These are phyloP conservation scores for Verticillium alfalfae DNA, from an alignment of 2,329 filamentous ascomycete genomes.

Conservation along the genomic window DNA sequence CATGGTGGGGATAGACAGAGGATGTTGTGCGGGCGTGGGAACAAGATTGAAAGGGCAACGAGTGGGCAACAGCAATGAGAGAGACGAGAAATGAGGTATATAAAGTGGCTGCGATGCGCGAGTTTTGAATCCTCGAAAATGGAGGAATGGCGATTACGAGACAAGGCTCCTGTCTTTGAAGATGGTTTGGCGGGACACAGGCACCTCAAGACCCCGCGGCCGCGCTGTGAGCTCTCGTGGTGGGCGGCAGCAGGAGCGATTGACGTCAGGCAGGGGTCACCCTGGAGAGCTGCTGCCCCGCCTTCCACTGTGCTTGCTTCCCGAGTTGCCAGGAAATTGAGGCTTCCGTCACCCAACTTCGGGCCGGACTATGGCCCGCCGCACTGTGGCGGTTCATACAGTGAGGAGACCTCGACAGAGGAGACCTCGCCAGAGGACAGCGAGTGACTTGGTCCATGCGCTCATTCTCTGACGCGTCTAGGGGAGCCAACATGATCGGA, in stretches of 20 bases:
- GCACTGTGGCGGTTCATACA: background rate
- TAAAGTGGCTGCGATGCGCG: background rate
- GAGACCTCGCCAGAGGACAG: too few relatives aligned
- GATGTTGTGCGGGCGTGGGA: background rate
- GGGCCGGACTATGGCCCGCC: background rate
- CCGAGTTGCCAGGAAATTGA: background rate
- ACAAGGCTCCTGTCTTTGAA: background rate
- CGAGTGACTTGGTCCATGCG: background rate
- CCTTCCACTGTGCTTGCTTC: background rate
- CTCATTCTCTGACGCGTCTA: background rate
- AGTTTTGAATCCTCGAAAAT: background rate
- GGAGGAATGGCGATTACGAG: background rate
- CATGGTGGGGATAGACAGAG: slow-evolving; percentile 4
- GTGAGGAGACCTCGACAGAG: background rate
- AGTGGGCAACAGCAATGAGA: background rate
- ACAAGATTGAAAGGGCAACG: background rate
- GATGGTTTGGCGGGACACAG: background rate
- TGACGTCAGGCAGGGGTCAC: background rate
- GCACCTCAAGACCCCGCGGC: background rate
- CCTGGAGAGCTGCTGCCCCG: background rate
- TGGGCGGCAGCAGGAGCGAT: background rate
- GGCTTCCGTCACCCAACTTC: background rate
- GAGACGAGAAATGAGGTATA: background rate
- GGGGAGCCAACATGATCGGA: background rate
- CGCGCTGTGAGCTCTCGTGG: background rate